Evolutionary conservation across 2,329 filamentous ascomycete species (phyloP), one percentile per base, ranked within the genome.

Genomic region (Cordyceps militaris): DNA sequence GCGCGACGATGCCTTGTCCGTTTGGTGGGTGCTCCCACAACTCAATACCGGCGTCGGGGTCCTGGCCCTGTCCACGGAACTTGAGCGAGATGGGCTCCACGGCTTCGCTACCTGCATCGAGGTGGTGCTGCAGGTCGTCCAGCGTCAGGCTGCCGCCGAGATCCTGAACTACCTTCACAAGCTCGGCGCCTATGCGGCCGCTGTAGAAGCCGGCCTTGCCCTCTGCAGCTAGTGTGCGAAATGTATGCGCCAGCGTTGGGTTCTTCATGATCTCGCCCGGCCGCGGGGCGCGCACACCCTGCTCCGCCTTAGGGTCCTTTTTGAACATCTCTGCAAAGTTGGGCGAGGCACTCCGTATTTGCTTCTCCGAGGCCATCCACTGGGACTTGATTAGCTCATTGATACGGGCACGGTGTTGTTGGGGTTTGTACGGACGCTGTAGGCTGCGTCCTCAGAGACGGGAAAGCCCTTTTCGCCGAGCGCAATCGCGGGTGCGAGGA

Each of bases 21-120:
- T 97, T 97, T 9, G 94, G 94, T 36, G 93, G 92, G 69, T 97
- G 93, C 68, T 99, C 94, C 93, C 93, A 97, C 0, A 99, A 76
- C 67, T 96, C 86, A 43, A 97, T 80, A 10, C 85, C 71, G 7
- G 47, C 55, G 14, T 50, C 46, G 14, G 47, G 26, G 10, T 51
- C 55, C 9, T 71, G 70, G 3, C 75, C 76, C 65, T 91, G 87
- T 9, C 88, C 87, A 0, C 76, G 80, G 71, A 92, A 93, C 60
- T 86, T 84, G 51, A 97, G 78, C 0, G 88, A 92, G 63, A 97
- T 94, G 16, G 94, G 84, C 26, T 93, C 85, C 0, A 91, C 87
- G n/a, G 86, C 79, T 70, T 97, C 90, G 56, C 84, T 90, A 21
- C 91, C 78, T 0, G 64, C 65, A 19, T 77, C 73, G 10, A 88